Conservation (phyloP, 805 yeast genomes). For the Torulaspora delbrueckii region DNA sequence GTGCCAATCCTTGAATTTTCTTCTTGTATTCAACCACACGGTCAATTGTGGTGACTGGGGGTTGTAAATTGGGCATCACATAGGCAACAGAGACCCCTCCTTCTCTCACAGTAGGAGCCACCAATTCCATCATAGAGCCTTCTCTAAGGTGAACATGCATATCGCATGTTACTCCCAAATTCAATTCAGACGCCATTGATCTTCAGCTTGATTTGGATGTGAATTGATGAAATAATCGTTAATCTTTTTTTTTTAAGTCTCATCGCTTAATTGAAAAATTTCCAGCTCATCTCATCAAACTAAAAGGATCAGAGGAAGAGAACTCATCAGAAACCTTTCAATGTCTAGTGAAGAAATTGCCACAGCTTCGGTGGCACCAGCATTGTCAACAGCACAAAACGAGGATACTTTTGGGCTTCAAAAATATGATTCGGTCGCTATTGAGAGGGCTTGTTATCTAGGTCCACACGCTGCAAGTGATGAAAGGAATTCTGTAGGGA, state of each 20-base stretch:
- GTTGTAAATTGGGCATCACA: constrained; percentile 93
- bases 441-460: constrained; percentile 30
- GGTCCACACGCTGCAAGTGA: constrained; percentile 29
- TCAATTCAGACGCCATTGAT: constrained; percentile 13
- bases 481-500: constrained; percentile 36
- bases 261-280: constrained; percentile 4
- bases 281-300: neutral
- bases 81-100: constrained; percentile 93
- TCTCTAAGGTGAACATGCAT: constrained; percentile 96
- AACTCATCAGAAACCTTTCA: neutral
- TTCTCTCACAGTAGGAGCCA: constrained; percentile 80
- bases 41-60: constrained; percentile 79
- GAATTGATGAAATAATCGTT: neutral
- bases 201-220: neutral
- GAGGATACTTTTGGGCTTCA: constrained; percentile 51
- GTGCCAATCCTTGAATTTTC: constrained; percentile 59
- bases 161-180: constrained; percentile 76
- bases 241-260: neutral
- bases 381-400: constrained; percentile 68
- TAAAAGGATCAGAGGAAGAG: neutral
- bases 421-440: constrained; percentile 32
- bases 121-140: constrained; percentile 86
- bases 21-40: constrained; percentile 66
- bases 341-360: constrained; percentile 2
- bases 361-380: constrained; percentile 49